Conservation (phyloP, 176 grass and related monocot species). For the Rhynchospora pubera region DNA sequence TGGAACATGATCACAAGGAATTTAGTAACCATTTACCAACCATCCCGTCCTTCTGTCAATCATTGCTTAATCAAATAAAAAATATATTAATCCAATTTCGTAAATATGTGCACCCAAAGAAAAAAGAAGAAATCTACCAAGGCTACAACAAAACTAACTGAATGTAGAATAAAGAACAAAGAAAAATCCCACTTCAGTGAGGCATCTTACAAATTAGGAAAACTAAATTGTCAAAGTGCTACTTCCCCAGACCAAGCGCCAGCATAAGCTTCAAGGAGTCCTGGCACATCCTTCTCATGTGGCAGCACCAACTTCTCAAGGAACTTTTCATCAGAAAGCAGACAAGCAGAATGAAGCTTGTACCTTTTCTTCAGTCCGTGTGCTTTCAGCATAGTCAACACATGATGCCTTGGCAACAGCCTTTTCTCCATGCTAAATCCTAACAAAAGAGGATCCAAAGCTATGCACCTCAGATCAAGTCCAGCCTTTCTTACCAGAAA, state of each 20-base stretch:
- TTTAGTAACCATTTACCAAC: too few species aligned
- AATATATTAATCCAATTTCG: too few species aligned
- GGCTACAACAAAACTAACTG: too few species aligned
- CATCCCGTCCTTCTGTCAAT: too few species aligned
- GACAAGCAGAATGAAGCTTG: not conserved
- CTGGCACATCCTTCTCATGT: not conserved
- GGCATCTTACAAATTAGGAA: too few species aligned
- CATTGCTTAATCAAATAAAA: too few species aligned
- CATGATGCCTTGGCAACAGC: not conserved
- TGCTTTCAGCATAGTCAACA: not conserved
- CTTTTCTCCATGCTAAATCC: not conserved
- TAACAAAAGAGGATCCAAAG: not conserved
- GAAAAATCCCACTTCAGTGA: too few species aligned
- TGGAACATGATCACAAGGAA: too few species aligned
- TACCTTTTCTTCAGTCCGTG: not conserved
- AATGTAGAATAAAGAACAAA: too few species aligned
- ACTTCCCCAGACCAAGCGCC: not conserved
- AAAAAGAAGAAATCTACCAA: too few species aligned
- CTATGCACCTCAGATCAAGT: not conserved
- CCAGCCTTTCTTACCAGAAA: not conserved
- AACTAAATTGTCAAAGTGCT: not conserved
- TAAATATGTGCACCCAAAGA: too few species aligned
- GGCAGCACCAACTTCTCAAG: not conserved
- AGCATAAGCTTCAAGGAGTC: not conserved
- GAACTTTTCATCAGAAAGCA: not conserved